Evolutionary conservation across 2,329 filamentous ascomycete genomes (phyloP), one percentile per base, ranked within the genome.

Genomic region (Penicillium fuscoglaucum): DNA sequence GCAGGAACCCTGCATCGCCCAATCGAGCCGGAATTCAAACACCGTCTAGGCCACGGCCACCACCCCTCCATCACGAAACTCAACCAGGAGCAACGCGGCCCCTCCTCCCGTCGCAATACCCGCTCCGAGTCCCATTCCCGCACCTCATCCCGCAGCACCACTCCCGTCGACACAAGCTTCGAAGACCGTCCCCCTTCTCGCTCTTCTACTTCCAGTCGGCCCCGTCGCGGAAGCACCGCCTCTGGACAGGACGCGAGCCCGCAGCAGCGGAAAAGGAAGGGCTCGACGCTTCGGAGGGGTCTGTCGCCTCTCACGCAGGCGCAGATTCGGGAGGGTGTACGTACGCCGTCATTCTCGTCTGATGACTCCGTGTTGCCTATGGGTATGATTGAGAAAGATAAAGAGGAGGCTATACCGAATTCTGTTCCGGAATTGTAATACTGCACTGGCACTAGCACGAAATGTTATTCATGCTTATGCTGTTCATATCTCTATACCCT

Each of bases 61-160:
- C 70, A 70, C 43, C 61, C 67, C 21, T 69, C 67, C 35, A 64
- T 69, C 33, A 62, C 66, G 21, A 73, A 66, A 52, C 58, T 67
- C 45, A 63, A 44, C 33, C 70, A 71, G 28, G 73, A 75, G 17
- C 48, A 61, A 8, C 67, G 67, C 3, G 68, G 68, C 56, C 61
- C 70, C 29, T 62, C 71, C 50, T 50, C 59, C 19, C 72, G 73
- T 19, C 72, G 74, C 29, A 64, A 61, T 28, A 69, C 71, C 26
- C 71, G 74, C 54, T 75, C 76, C 10, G 74, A 76, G 13, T 77
- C 63, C 10, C 73, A 76, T 53, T 79, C 77, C 1, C 72, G 75
- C 17, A 76, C 71, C 8, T 73, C 76, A 3, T 79, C 77, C 31
- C 76, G 76, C 43, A 78, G 76, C 60, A 75, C 71, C 28, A 79